Evolutionary conservation across 768 basidiomycete species (phyloP).

Genomic region (Xerocomellus intermedius): DNA sequence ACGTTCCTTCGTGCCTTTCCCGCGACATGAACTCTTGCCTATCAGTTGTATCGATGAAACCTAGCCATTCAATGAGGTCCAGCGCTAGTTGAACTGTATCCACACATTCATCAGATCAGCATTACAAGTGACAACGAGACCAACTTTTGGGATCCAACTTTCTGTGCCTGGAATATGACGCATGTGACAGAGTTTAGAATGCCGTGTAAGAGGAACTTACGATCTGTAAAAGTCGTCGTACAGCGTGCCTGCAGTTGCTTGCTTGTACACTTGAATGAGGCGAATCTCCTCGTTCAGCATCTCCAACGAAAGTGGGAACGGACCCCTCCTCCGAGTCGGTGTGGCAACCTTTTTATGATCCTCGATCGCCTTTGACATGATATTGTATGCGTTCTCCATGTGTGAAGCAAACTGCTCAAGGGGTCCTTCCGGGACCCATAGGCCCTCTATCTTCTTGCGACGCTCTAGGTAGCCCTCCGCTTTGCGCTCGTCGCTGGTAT

Average conservation of each 20-base stretch:
- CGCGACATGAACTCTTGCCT: constrained; percentile 26
- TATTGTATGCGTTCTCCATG: constrained; percentile 17
- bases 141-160: constrained; percentile 25
- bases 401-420: constrained; percentile 20
- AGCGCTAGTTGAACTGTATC: constrained; percentile 23
- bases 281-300: constrained; percentile 24
- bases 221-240: constrained; percentile 23
- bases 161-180: constrained; percentile 10
- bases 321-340: constrained; percentile 11
- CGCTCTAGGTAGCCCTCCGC: constrained; percentile 21
- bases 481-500: constrained; percentile 23
- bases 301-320: constrained; percentile 24
- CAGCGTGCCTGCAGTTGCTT: constrained; percentile 9
- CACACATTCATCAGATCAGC: constrained; percentile 1
- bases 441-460: constrained; percentile 17
- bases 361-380: constrained; percentile 24
- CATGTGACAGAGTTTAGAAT: background rate
- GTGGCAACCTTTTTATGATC: constrained; percentile 17
- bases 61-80: constrained; percentile 22
- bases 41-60: constrained; percentile 25
- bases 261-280: constrained; percentile 22
- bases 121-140: background rate
- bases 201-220: constrained; percentile 3
- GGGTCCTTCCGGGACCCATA: constrained; percentile 19
- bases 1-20: constrained; percentile 24